A percentile compares a stretch with the other conserved stretches of the same genome.
These are phyloP conservation scores for Hemileccinum rubropunctum DNA, from an alignment of 768 basidiomycete species.

Conservation along the genomic window DNA sequence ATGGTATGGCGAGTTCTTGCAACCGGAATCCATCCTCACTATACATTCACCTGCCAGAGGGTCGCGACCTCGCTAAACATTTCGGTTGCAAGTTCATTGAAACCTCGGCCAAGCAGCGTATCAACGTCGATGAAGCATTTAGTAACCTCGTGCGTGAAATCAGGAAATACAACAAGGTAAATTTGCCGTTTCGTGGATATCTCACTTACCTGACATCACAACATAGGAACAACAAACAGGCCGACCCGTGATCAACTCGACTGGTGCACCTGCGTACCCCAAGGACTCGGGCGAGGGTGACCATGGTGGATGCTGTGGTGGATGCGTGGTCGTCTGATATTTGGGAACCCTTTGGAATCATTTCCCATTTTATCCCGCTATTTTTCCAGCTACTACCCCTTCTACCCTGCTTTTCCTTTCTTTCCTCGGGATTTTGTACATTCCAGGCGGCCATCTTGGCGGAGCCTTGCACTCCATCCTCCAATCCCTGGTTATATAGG, in stretches of 20 bases:
- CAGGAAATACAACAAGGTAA: slow-evolving; percentile 88
- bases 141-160: slow-evolving; percentile 91
- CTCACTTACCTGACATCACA: slow-evolving; percentile 9
- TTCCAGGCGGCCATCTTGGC: slow-evolving; percentile 4
- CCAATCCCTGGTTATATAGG: slow-evolving; percentile 5
- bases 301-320: slow-evolving; percentile 59
- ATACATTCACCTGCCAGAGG: slow-evolving; percentile 59
- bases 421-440: slow-evolving; percentile 12
- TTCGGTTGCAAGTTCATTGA: slow-evolving; percentile 95
- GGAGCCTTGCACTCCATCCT: slow-evolving; percentile 3
- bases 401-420: slow-evolving; percentile 5
- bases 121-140: slow-evolving; percentile 97
- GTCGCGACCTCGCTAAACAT: slow-evolving; percentile 92
- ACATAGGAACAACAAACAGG: slow-evolving; percentile 74
- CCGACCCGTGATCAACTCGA: slow-evolving; percentile 54
- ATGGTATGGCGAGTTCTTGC: slow-evolving; percentile 51
- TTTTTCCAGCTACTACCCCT: slow-evolving; percentile 8
- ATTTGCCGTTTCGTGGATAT: slow-evolving; percentile 10
- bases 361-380: background rate
- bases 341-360: background rate
- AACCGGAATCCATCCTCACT: background rate
- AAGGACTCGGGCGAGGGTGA: slow-evolving; percentile 51
- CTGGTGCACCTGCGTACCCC: slow-evolving; percentile 46
- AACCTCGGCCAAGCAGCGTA: slow-evolving; percentile 93
- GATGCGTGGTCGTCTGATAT: slow-evolving; percentile 58